These are phyloP conservation scores for Xanthoconium separans DNA, from an alignment of 1,284 basidiomycete genomes.

Conservation along the genomic window DNA sequence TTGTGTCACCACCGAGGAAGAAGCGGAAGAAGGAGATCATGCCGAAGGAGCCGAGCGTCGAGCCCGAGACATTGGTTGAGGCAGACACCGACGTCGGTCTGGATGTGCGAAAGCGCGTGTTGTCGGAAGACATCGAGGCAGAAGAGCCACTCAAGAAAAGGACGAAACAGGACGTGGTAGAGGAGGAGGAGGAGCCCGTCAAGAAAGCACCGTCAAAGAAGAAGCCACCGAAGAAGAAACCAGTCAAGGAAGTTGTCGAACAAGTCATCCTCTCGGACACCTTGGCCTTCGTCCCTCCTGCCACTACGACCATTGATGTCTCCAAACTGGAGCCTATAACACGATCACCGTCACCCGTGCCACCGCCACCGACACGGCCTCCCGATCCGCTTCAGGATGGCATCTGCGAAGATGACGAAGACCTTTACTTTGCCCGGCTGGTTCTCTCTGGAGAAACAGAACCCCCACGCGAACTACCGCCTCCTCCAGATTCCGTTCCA, in stretches of 20 bases:
- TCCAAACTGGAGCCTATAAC: conserved; percentile 43
- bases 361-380: conserved; percentile 45
- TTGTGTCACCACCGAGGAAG: conserved; percentile 43
- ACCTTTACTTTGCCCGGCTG: conserved; percentile 82
- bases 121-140: conserved; percentile 34
- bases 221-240: conserved; percentile 33
- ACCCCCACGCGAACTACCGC: conserved; percentile 27
- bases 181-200: conserved; percentile 30
- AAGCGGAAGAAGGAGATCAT: conserved; percentile 41
- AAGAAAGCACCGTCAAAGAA: conserved; percentile 42
- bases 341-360: conserved; percentile 45
- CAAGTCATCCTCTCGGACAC: conserved; percentile 53
- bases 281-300: conserved; percentile 49
- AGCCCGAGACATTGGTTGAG: conserved; percentile 44
- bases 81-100: conserved; percentile 27
- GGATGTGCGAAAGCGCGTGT: conserved; percentile 36
- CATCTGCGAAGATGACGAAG: conserved; percentile 88
- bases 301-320: conserved; percentile 50
- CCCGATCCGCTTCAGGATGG: conserved; percentile 58
- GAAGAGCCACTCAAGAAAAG: conserved; percentile 44
- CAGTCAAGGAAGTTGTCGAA: conserved; percentile 39
- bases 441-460: conserved; percentile 42
- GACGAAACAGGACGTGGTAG: conserved; percentile 24
- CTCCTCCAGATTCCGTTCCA: conserved; percentile 35
- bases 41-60: conserved; percentile 35